Evolutionary conservation across 2,329 filamentous ascomycete genomes (phyloP), one percentile per base, ranked within the genome.

Genomic region (Microthyrium microscopicum): DNA sequence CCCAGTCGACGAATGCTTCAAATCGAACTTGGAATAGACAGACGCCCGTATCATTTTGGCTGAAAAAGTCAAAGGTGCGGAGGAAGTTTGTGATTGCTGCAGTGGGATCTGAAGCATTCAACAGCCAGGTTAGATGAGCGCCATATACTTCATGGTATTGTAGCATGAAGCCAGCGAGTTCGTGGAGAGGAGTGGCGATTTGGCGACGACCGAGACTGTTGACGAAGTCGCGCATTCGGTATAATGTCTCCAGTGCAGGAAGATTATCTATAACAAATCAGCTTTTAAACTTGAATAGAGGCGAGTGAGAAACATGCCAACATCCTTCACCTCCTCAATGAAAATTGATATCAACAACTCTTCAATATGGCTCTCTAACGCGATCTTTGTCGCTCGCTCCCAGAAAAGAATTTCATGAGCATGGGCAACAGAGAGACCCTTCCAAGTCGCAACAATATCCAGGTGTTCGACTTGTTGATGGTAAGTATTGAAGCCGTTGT

Each of bases 381-480:
- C 41, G 11, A 37, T 24, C 20, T 40, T 38, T 27, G 54, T 44
- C 13, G 46, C 29, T 2, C 38, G 38, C 25, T 55, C 49, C 53
- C 52, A 56, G 20, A 44, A 40, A 3, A 31, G 20, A 26, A 56
- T 36, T 34, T 56, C 54, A 7, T 33, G 16, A 19, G 48, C 48
- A 33, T 51, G 48, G 4, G 38, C 15, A 9, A 39, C 33, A 3
- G 46, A 46, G 3, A 56, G 31, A 4, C 45, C 43, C 36, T 49
- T 56, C 54, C 54, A 57, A 28, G 46, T 53, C 5, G 48, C 46
- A 3, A 50, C 39, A 4, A 49, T 39, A 33, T 56, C 53, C 18
- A 55, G 43, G 35, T 53, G 48, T 19, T 42, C 46, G 30, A 48
- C 28, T 12, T 22, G 20, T 16, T 20, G 18, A 19, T 13, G 34